Base-by-base conservation (phyloP, 331 rosid genomes). In the Arachis monticola region DNA sequence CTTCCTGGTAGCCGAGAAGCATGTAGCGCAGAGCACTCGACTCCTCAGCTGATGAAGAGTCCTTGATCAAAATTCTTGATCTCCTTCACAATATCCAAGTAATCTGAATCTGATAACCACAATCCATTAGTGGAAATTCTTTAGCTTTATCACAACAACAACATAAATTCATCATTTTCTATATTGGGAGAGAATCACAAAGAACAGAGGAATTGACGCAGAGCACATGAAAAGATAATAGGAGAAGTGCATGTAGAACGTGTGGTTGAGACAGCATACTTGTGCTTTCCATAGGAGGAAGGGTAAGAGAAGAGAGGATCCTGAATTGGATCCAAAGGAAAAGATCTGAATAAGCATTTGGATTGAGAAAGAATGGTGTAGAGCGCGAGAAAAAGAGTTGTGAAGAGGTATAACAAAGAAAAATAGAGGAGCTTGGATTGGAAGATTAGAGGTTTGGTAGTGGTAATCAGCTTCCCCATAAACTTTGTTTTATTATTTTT, bases 241-340 rank as follows among this genome's bases (percentile, higher is more conserved):
- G 91, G 93, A 73, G 93, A 88, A 41, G 97, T 88, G 61, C 97
- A 90, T 6, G 85, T 65, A 57, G 90, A 79, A 52, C 93, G 96
- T 59, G 79, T 48, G 12, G 97, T 92, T 55, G 96, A 83, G 67
- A 88, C 32, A 6, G 92, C 91, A 64, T 92, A 83, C 81, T 92
- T 88, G 90, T 89, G 93, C 44, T 90, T 85, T 12, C 97, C 96
- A 71, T 92, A 92, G 50, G 96, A 83, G 8, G 92, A 72, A 69
- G 93, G 96, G 82, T 88, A 92, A 12, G 86, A 77, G 80, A 90
- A 90, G 74, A 85, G 81, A 51, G 91, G 76, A 7, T 74, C n/a
- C 55, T 82, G 87, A 44, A 88, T 53, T 0, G 90, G 91, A 0
- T 86, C 85, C 57, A 77, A 79, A 2, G 85, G 83, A 1, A 85